A percentile compares a stretch with the other conserved stretches of the same genome.
phyloP scores from a whole-genome alignment of 257 asterid genomes.

The Dorcoceras hygrometricum region DNA sequence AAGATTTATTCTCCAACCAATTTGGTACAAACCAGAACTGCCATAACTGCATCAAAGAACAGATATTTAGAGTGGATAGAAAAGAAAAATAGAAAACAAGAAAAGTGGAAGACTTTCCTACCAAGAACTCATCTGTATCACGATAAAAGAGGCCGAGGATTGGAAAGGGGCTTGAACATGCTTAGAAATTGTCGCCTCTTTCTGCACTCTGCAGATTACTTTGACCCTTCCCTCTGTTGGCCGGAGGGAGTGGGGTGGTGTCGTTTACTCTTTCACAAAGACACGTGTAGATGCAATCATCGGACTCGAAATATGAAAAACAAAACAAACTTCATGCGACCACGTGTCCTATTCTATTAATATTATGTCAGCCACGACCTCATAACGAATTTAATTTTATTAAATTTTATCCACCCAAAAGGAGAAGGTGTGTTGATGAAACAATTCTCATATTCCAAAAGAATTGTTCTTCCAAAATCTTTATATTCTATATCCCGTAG shows the following conservation, averaged over 20 bases:
- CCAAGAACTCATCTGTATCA: neutral
- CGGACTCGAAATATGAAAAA: neutral
- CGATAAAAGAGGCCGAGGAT: neutral
- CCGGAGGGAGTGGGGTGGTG: no score
- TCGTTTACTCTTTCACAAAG: neutral
- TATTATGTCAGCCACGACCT: neutral
- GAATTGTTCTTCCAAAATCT: no score
- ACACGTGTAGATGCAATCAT: neutral
- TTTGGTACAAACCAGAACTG: neutral
- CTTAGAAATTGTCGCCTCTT: neutral
- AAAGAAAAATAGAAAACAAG: no score
- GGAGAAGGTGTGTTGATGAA: no score
- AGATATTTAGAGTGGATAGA: no score
- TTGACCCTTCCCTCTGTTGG: neutral
- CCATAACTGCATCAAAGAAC: neutral
- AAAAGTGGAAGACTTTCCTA: neutral
- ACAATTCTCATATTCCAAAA: no score
- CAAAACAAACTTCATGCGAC: neutral
- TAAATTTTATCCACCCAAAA: no score
- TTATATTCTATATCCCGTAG: no score
- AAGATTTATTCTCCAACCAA: neutral
- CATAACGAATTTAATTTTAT: neutral
- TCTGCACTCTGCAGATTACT: neutral
- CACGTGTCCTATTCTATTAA: neutral
- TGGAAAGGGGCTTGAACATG: neutral